Evolutionary conservation across 1,284 basidiomycete genomes (phyloP), one percentile per base, ranked within the genome.

Genomic region (Pseudozyma thailandica): DNA sequence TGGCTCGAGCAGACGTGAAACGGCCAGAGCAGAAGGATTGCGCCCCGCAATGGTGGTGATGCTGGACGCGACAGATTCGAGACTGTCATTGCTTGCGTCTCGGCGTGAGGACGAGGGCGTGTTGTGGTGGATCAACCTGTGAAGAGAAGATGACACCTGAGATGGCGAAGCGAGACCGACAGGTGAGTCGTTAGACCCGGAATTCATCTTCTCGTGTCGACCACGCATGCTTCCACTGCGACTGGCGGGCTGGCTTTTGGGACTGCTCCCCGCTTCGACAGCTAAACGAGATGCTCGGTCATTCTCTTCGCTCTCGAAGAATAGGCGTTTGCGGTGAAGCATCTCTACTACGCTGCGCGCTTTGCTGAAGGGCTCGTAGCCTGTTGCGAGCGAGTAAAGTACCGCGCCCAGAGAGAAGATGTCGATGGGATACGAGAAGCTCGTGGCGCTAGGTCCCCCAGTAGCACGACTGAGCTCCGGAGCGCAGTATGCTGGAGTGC

Each of bases 401-500:
- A 82, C 69, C 10, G 76, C 80, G 4, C 79, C 80, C 25, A 81
- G 58, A 16, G 71, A 75, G 55, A 78, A 82, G 27, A 81, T 60
- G 44, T 82, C 80, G 20, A 81, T 69, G 10, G 75, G 74, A 38
- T 61, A 81, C 7, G 74, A 77, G 33, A 81, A 72, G 15, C 45
- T 64, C 20, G 64, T 68, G 0, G 69, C 69, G 1, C 47, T 44
- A 2, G 63, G 58, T 4, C 63, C 69, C 6, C 69, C 69, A 3
- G 63, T 65, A 4, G 61, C 72, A 7, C 65, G 59, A n/a, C 74
- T 76, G 16, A 82, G 63, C 45, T 82, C 80, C 5, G 80, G 80
- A 16, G 80, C 80, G 26, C 77, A 72, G 51, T 79, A 82, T 2
- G 79, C 77, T 12, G 80, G 80, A 20, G 80, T 82, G 13, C 80